Percentiles rank a stretch among this genome's conserved stretches.
Evolutionary conservation across 176 grass and related monocot species (phyloP).

Genomic region (Ensete ventricosum): DNA sequence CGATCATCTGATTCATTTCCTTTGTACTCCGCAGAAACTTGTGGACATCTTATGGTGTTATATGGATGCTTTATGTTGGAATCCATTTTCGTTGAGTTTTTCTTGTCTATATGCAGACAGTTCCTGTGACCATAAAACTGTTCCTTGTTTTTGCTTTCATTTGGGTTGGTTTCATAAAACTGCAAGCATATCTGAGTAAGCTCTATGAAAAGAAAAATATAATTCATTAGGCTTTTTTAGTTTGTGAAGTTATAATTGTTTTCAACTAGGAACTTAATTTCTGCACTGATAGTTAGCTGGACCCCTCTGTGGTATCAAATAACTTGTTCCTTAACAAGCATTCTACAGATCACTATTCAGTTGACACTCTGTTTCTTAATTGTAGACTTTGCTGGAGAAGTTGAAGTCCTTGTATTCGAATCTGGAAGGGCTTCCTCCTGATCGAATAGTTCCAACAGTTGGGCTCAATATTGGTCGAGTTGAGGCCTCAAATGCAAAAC

Average conservation of each 20-base stretch:
- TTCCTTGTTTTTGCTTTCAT: too few species aligned
- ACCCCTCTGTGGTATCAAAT: neutral
- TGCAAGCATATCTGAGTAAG: neutral
- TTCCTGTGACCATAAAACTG: neutral
- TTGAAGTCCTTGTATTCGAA: constrained; percentile 75
- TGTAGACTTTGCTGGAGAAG: constrained; percentile 93
- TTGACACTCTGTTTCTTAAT: neutral
- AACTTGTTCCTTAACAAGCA: neutral
- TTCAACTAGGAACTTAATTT: neutral
- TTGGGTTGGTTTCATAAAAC: neutral
- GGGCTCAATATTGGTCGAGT: constrained; percentile 92
- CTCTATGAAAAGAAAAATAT: neutral
- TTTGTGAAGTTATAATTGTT: neutral
- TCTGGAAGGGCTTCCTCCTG: constrained; percentile 59
- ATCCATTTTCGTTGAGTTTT: neutral
- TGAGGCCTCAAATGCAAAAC: constrained; percentile 51
- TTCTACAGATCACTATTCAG: neutral
- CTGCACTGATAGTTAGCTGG: neutral
- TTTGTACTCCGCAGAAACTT: too few species aligned
- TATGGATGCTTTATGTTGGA: neutral
- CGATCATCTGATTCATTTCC: neutral
- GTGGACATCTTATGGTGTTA: neutral
- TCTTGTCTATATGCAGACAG: neutral
- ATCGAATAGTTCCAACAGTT: constrained; percentile 86
- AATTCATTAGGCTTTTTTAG: neutral